Percentiles rank a stretch among this genome's conserved stretches.
These are phyloP conservation scores for Saraca asoca DNA, from an alignment of 331 rosid genomes.

Conservation along the genomic window DNA sequence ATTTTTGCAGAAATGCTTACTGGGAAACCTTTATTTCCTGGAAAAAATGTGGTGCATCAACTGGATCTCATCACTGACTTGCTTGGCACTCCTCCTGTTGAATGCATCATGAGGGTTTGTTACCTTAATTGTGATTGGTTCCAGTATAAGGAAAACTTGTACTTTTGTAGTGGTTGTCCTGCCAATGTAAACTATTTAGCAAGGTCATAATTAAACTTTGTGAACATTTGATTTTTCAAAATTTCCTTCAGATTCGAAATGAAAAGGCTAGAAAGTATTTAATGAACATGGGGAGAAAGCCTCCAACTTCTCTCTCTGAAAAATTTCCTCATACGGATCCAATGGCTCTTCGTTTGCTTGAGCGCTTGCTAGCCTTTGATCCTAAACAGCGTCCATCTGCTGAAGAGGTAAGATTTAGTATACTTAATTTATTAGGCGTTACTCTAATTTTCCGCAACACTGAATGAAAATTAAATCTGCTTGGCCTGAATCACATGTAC, in stretches of 20 bases:
- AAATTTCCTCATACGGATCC: conserved; percentile 62
- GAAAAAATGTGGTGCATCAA: conserved; percentile 61
- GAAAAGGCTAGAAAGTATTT: conserved; percentile 68
- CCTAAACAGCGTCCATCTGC: conserved; percentile 67
- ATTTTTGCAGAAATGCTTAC: conserved; percentile 69
- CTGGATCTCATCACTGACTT: conserved; percentile 66
- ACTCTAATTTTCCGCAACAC: neutral
- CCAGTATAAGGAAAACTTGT: neutral
- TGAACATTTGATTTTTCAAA: neutral
- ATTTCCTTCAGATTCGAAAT: conserved; percentile 57
- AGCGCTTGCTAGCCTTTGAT: conserved; percentile 67
- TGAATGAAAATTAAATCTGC: neutral
- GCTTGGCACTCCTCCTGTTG: conserved; percentile 60
- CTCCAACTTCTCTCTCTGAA: conserved; percentile 50
- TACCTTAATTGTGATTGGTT: conserved; percentile 7
- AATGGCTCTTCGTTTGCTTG: conserved; percentile 58
- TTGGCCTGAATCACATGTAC: neutral
- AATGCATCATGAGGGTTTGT: conserved; percentile 55
- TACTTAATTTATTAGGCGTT: neutral
- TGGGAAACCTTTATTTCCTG: conserved; percentile 60
- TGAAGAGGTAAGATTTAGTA: conserved; percentile 51
- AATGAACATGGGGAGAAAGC: conserved; percentile 51
- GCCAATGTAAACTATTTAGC: neutral
- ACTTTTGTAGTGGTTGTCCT: neutral
- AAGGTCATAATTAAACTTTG: neutral